Percentiles rank a stretch among this genome's conserved stretches.
phyloP scores from a whole-genome alignment of 1,284 basidiomycete species.

The Ustilago shanxiensis region DNA sequence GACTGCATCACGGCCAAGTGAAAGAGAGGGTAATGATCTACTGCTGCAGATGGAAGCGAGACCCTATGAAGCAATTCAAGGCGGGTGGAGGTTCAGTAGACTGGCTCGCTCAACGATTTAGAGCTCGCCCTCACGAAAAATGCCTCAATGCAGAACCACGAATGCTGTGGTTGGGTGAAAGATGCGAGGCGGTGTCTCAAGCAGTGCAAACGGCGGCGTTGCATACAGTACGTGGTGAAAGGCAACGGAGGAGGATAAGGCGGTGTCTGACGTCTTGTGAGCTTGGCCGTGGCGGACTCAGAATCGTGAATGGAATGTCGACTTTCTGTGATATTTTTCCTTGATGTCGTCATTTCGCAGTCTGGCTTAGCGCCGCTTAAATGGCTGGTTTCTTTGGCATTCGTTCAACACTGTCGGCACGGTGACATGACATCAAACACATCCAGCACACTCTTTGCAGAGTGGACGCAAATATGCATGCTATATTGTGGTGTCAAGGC shows the following conservation, averaged over 20 bases:
- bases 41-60: background rate
- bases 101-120: background rate
- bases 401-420: too few species aligned
- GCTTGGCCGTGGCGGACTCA: background rate
- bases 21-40: background rate
- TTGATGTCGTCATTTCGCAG: too few species aligned
- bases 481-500: too few species aligned
- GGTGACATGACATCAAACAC: too few species aligned
- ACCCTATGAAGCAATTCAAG: conserved; percentile 3
- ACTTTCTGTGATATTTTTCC: too few species aligned
- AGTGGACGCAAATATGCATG: too few species aligned
- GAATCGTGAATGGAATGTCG: conserved; percentile 5
- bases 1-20: background rate
- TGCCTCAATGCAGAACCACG: too few species aligned
- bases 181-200: background rate
- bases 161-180: too few species aligned
- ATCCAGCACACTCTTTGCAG: too few species aligned
- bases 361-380: conserved; percentile 5
- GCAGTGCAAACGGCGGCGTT: background rate
- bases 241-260: background rate
- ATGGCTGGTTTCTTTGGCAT: background rate
- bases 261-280: conserved; percentile 1
- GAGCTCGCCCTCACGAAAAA: background rate
- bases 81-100: background rate
- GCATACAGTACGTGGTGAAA: too few species aligned